These are phyloP conservation scores for Aspergillus niger DNA, from an alignment of 2,329 filamentous ascomycete species.

Conservation along the genomic window DNA sequence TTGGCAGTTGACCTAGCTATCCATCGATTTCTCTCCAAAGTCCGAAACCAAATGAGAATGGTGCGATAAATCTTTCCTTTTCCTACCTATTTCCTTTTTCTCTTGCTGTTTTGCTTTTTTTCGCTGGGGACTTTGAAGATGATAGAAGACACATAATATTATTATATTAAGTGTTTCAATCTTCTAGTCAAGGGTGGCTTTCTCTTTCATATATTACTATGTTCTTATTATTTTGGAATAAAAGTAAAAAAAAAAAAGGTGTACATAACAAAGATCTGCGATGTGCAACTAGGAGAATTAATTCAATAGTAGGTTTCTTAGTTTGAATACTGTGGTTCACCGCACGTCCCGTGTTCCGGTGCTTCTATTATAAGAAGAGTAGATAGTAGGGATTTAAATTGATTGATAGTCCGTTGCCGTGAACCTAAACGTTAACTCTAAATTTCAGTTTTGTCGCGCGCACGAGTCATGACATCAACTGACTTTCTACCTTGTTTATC, in stretches of 20 bases:
- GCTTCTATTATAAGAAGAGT: too few relatives aligned
- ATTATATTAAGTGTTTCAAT: background rate
- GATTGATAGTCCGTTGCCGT: too few relatives aligned
- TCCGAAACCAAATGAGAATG: background rate
- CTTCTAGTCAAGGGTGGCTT: conserved; percentile 5
- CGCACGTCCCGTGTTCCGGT: too few relatives aligned
- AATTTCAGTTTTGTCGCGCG: too few relatives aligned
- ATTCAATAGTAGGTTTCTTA: background rate
- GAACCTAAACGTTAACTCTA: too few relatives aligned
- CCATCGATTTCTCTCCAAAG: background rate
- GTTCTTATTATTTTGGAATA: conserved; percentile 5
- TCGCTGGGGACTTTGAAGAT: too few relatives aligned
- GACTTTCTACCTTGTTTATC: too few relatives aligned
- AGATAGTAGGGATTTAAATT: too few relatives aligned
- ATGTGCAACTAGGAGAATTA: background rate
- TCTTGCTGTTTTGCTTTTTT: conserved; percentile 3
- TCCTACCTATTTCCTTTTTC: conserved; percentile 9
- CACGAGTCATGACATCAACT: too few relatives aligned
- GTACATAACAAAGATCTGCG: background rate
- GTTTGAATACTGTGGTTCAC: too few relatives aligned
- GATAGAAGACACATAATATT: too few relatives aligned
- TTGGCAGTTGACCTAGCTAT: background rate
- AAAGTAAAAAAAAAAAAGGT: background rate
- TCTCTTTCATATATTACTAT: conserved; percentile 8
- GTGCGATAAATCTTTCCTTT: background rate